Conservation (phyloP, 495 filamentous ascomycete genomes). For the Trichoderma gamsii region DNA sequence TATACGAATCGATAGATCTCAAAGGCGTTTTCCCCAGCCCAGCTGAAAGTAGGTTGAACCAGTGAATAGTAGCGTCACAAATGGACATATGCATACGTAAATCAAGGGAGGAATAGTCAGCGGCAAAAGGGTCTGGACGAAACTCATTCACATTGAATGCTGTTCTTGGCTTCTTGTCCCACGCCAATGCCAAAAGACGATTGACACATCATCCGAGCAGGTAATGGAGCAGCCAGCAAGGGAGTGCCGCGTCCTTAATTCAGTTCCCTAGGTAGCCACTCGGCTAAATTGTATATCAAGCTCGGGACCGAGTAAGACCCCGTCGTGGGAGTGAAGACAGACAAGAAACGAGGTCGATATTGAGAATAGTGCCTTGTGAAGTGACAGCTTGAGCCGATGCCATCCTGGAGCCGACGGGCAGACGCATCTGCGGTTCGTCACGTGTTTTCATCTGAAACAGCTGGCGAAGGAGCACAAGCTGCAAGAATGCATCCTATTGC, state of each 20-base stretch:
- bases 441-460: neutral
- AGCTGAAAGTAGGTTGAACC: too few species aligned
- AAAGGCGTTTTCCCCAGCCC: neutral
- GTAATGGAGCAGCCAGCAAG: neutral
- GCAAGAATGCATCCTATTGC: neutral
- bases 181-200: neutral
- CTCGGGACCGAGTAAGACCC: neutral
- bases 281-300: neutral
- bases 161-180: neutral
- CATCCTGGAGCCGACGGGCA: neutral
- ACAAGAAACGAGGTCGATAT: neutral
- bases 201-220: neutral
- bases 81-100: neutral
- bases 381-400: neutral
- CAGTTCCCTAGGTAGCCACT: neutral
- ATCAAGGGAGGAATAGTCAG: neutral
- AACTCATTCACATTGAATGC: neutral
- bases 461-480: neutral
- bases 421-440: neutral
- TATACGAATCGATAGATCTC: neutral
- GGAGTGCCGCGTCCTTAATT: too few species aligned
- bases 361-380: neutral
- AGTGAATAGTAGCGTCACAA: neutral
- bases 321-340: neutral
- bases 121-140: neutral